Base-by-base conservation (phyloP, 208 protist genomes). In the Novymonas esmeraldas region DNA sequence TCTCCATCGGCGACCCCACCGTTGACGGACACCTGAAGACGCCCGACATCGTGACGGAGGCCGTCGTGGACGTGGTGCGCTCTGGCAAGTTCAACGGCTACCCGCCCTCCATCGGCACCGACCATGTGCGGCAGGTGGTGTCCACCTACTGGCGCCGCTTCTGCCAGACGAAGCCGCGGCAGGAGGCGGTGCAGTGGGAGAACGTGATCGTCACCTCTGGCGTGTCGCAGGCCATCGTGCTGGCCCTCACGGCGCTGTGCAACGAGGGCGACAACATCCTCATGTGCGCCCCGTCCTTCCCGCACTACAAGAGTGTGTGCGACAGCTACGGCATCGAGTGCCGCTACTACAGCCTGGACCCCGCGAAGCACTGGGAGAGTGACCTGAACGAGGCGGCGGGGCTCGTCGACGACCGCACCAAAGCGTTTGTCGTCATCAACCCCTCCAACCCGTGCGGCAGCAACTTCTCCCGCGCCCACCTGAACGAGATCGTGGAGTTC, bases 391-490 rank as follows among this genome's bases (percentile, higher is more conserved):
- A 92, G 26, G 50, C 97, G 2, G 80, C 75, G 36, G 68, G 73
- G n/a, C 59, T 96, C 14, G 87, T 97, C 13, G 88, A 98, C 57
- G 65, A 66, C 6, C 82, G 78, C 18, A 99, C 97, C 2, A 81
- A 73, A 52, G 85, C 81, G 3, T 95, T 99, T 50, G 36, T 99
- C 16, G 69, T 98, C 24, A 98, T 92, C 62, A 99, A 99, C 82
- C 97, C 97, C 6, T 97, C 90, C 31, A 99, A 99, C 80, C 96
- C 97, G 33, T 98, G 95, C 67, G 97, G 97, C 54, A 95, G 82
- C 46, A 93, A 96, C 71, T 98, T 84, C 73, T 81, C 73, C 18
- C 69, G 68, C 9, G 51, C 87, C 22, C 97, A 98, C 72, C 57
- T 98, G n/a, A 52, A 75, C 41, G 87, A 82, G 50, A 76, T 97